phyloP scores from a whole-genome alignment of 345 rosid genomes.

The Salix exigua region DNA sequence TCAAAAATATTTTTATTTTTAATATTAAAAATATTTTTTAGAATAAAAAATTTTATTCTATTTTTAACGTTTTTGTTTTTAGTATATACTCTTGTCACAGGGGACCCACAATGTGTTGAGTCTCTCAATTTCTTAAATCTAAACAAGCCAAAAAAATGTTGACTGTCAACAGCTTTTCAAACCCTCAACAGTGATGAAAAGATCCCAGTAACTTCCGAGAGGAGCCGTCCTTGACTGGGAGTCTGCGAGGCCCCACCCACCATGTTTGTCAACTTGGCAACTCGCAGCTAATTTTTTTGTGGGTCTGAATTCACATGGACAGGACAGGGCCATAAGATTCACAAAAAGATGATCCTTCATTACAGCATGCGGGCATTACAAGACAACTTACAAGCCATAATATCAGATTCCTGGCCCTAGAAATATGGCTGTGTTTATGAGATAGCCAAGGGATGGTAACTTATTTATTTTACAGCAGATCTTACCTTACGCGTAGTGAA shows the following conservation, averaged over 20 bases:
- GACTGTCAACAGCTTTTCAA: neutral
- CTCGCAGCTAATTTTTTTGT: neutral
- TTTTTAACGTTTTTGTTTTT: neutral
- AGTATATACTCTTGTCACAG: neutral
- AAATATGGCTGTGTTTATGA: neutral
- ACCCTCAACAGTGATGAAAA: neutral
- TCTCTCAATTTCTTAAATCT: neutral
- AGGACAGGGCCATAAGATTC: slow-evolving; percentile 2
- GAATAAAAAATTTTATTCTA: too few species aligned
- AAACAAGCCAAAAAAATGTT: neutral
- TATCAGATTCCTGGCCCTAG: slow-evolving; percentile 16
- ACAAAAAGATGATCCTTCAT: slow-evolving; percentile 12
- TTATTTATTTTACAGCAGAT: slow-evolving; percentile 37
- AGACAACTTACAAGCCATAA: slow-evolving; percentile 9
- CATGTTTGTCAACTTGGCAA: slow-evolving; percentile 17
- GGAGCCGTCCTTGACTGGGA: slow-evolving; percentile 11
- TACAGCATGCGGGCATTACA: slow-evolving; percentile 18
- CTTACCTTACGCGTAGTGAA: neutral
- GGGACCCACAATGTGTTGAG: neutral
- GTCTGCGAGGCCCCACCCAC: neutral
- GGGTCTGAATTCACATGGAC: slow-evolving; percentile 19
- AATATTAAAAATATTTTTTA: too few species aligned
- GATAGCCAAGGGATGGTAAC: neutral
- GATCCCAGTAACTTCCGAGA: neutral
- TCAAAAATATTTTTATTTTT: too few species aligned